Evolutionary conservation across 2,329 filamentous ascomycete species (phyloP).

Genomic region (Epicoccum sorghinum): DNA sequence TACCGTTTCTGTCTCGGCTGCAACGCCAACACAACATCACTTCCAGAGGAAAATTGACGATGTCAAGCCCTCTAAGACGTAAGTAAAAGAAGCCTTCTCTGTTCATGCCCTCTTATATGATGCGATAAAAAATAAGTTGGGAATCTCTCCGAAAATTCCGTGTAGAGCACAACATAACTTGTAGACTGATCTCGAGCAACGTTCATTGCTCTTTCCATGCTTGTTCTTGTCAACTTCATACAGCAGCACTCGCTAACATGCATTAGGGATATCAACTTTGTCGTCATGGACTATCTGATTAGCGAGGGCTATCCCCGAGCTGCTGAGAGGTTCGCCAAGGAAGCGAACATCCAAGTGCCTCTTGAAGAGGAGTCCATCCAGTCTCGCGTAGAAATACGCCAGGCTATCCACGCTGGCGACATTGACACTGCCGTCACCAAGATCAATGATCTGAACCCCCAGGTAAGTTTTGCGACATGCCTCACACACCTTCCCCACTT

Average conservation of each 20-base stretch:
- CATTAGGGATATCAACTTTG: constrained; percentile 85
- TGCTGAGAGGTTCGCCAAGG: constrained; percentile 89
- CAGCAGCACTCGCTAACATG: constrained; percentile 28
- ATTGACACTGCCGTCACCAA: constrained; percentile 85
- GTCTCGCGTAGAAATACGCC: constrained; percentile 80
- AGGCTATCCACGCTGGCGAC: constrained; percentile 82
- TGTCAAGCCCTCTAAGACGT: constrained; percentile 89
- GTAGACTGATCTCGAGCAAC: constrained; percentile 65
- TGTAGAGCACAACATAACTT: constrained; percentile 93
- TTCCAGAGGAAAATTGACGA: constrained; percentile 85
- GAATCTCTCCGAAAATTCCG: constrained; percentile 98
- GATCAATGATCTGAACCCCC: constrained; percentile 87
- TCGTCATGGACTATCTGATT: constrained; percentile 96
- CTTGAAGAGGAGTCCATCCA: constrained; percentile 76
- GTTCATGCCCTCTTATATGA: constrained; percentile 65
- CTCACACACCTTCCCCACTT: constrained; percentile 45
- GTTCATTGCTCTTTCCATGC: constrained; percentile 20
- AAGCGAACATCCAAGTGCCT: constrained; percentile 83
- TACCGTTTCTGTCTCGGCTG: constrained; percentile 73
- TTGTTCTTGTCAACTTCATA: neutral
- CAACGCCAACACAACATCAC: constrained; percentile 71
- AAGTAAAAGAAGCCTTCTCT: constrained; percentile 49
- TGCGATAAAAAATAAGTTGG: constrained; percentile 84
- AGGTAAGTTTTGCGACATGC: constrained; percentile 67
- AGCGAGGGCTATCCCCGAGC: constrained; percentile 94